Percentiles rank a stretch among this genome's conserved stretches.
phyloP scores from a whole-genome alignment of 306 rosid genomes.

The Trifolium pratense region DNA sequence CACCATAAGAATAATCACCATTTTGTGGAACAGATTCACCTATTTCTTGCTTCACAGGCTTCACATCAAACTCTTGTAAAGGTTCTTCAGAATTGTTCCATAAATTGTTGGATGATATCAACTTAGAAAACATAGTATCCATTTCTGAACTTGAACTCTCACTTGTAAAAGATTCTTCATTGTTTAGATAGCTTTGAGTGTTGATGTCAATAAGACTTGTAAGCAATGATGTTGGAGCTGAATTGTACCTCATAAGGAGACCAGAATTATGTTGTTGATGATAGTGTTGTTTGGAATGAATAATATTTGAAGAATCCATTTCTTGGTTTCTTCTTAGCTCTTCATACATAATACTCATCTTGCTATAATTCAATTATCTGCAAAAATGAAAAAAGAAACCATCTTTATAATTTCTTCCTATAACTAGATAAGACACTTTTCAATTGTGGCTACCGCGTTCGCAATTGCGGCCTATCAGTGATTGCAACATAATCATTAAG shows the following conservation, averaged over 20 bases:
- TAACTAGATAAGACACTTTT: not conserved
- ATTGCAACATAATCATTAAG: not conserved
- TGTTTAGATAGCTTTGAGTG: slow-evolving; percentile 30
- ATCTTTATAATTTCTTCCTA: not conserved
- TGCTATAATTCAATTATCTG: slow-evolving; percentile 34
- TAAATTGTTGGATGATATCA: slow-evolving; percentile 57
- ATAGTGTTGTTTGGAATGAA: slow-evolving; percentile 36
- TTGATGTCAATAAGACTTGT: slow-evolving; percentile 45
- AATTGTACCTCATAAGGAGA: slow-evolving; percentile 51
- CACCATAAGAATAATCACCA: slow-evolving; percentile 44
- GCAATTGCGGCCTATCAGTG: not conserved
- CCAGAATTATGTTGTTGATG: slow-evolving; percentile 52
- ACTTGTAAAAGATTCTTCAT: slow-evolving; percentile 48
- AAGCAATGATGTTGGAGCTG: slow-evolving; percentile 64
- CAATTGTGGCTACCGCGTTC: not conserved
- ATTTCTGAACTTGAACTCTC: slow-evolving; percentile 59
- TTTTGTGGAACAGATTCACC: slow-evolving; percentile 47
- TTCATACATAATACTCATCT: slow-evolving; percentile 63
- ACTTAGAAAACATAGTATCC: slow-evolving; percentile 55
- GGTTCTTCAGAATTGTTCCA: slow-evolving; percentile 46
- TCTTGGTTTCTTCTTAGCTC: slow-evolving; percentile 62
- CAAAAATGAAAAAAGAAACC: not conserved
- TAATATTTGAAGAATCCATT: slow-evolving; percentile 52
- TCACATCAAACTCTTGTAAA: slow-evolving; percentile 43
- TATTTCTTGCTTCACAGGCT: slow-evolving; percentile 59